These are phyloP conservation scores for Escallonia rubra DNA, from an alignment of 129 eudicot genomes.

Conservation along the genomic window DNA sequence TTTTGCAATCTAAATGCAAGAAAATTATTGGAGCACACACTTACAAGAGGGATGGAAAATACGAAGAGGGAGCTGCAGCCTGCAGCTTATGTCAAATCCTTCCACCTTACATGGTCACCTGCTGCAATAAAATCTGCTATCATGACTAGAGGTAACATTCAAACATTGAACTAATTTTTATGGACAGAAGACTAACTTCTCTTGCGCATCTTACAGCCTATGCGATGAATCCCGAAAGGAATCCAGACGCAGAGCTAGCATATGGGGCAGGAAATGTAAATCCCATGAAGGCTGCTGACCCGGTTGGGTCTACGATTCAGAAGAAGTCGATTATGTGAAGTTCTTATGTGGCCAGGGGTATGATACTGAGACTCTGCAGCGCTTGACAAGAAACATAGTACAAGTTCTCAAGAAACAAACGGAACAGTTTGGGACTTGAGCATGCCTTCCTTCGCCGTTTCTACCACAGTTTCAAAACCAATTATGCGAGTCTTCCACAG, in stretches of 20 bases:
- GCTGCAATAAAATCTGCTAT: not conserved
- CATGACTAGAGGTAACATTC: not conserved
- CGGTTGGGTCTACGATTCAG: conserved; percentile 46
- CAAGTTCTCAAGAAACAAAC: conserved; percentile 16
- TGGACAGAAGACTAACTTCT: not conserved
- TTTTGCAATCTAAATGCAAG: too few species aligned
- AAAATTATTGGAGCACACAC: too few species aligned
- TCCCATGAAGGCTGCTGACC: conserved; percentile 36
- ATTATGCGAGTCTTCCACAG: not conserved
- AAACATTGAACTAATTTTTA: not conserved
- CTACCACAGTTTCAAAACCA: not conserved
- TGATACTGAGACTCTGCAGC: conserved; percentile 10
- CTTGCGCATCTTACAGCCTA: conserved; percentile 17
- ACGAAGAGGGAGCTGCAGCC: not conserved
- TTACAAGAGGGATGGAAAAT: not conserved
- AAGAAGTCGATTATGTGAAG: conserved; percentile 31
- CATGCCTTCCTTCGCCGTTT: conserved; percentile 49
- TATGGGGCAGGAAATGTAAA: conserved; percentile 52
- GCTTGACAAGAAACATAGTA: conserved; percentile 25
- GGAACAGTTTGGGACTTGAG: conserved; percentile 38
- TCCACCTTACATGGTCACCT: not conserved
- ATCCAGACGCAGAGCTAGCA: conserved; percentile 39
- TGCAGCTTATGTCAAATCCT: not conserved
- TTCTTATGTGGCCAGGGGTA: conserved; percentile 43
- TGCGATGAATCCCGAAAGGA: conserved; percentile 25